Conservation (phyloP, 192 early-diverging fungal species). For the Podila verticillata region DNA sequence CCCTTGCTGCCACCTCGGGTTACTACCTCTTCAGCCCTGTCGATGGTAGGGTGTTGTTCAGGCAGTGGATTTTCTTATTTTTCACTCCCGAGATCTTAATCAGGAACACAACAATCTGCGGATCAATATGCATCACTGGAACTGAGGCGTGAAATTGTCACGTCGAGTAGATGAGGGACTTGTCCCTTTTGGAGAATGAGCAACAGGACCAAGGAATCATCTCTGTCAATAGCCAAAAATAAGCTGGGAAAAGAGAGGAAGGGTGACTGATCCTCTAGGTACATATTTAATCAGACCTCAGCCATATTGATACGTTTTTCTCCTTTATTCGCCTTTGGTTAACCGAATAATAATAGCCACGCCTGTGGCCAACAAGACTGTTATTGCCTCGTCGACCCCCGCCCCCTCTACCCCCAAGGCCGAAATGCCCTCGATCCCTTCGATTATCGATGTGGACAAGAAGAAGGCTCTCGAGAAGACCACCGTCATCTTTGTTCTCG, state of each 20-base stretch:
- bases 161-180: too few relatives aligned
- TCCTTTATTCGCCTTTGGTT: not conserved
- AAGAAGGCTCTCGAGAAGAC: slow-evolving; percentile 59
- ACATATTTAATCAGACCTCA: too few relatives aligned
- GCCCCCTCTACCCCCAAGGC: slow-evolving; percentile 2
- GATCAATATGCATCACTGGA: too few relatives aligned
- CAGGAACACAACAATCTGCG: too few relatives aligned
- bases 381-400: slow-evolving; percentile 11
- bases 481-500: slow-evolving; percentile 91
- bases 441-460: slow-evolving; percentile 18
- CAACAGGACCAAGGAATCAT: too few relatives aligned
- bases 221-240: too few relatives aligned
- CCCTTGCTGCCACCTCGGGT: slow-evolving; percentile 43
- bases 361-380: slow-evolving; percentile 14
- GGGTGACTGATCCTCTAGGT: too few relatives aligned
- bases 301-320: too few relatives aligned
- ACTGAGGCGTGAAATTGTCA: too few relatives aligned
- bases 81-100: too few relatives aligned
- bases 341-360: not conserved
- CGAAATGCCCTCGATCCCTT: slow-evolving; percentile 9
- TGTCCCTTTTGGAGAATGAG: too few relatives aligned
- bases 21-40: slow-evolving; percentile 52
- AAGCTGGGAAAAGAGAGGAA: too few relatives aligned
- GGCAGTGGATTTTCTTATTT: not conserved
- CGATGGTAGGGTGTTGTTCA: slow-evolving; percentile 15